Percentiles rank a stretch among this genome's conserved stretches.
These are phyloP conservation scores for bread wheat (Triticum aestivum) DNA, from an alignment of 176 grass and related monocot species.

Conservation along the genomic window DNA sequence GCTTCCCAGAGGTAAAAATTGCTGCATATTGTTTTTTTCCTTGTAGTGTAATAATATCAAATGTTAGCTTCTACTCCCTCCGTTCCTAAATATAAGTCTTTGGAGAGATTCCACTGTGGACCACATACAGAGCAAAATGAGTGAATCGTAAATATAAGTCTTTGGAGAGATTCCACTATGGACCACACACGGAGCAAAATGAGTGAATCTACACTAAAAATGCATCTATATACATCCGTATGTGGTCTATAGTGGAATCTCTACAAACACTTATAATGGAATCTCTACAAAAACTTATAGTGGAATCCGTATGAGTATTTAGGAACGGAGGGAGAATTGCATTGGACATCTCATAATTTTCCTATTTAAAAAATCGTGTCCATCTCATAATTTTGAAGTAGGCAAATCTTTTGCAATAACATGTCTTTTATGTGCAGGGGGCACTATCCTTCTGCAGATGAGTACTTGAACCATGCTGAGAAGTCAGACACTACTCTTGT, in stretches of 20 bases:
- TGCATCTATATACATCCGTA: too few species aligned
- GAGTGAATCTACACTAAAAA: too few species aligned
- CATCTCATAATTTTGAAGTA: constrained; percentile 2
- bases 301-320: too few species aligned
- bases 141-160: too few species aligned
- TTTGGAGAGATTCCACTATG: too few species aligned
- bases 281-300: too few species aligned
- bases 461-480: constrained; percentile 73
- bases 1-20: constrained; percentile 50
- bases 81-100: too few species aligned
- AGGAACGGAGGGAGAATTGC: neutral
- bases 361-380: neutral
- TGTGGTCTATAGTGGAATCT: too few species aligned
- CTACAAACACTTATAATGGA: too few species aligned
- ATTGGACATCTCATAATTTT: neutral
- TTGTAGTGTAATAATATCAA: neutral
- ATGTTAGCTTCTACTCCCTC: neutral
- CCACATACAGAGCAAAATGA: too few species aligned
- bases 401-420: constrained; percentile 21
- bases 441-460: constrained; percentile 69
- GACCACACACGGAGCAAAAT: too few species aligned
- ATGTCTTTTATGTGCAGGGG: constrained; percentile 45
- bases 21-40: neutral
- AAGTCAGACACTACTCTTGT: constrained; percentile 67
- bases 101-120: too few species aligned